Evolutionary conservation across 2,329 filamentous ascomycete genomes (phyloP), one percentile per base, ranked within the genome.

Genomic region (Drechslera avenae): DNA sequence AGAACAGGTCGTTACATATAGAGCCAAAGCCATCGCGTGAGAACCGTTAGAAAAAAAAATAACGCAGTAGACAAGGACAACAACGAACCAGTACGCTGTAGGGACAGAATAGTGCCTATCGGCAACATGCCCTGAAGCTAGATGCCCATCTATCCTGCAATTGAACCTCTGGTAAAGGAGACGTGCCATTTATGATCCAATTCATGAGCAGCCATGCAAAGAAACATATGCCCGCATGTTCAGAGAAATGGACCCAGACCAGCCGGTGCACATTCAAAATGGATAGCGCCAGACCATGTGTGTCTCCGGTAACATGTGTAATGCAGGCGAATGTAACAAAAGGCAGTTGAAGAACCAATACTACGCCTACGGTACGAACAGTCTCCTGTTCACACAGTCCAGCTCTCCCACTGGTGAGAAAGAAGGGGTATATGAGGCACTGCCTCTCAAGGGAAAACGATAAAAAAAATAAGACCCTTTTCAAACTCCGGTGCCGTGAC

Each of bases 211-310:
- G 52, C 58, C 62, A 67, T 64, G 54, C 62, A 63, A 64, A 45
- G 47, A 54, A 59, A 42, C 53, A 50, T 30, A 44, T 39, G 44
- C 12, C 34, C 50, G 51, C 39, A 56, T 59, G 51, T 61, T 51
- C 58, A 49, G 53, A 65, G 57, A 55, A 55, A 18, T 61, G 53
- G 46, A 59, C 33, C 62, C 52, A 57, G 52, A 62, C 57, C 56
- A 57, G 54, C 54, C 59, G 60, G 67, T 62, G 59, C 62, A 62
- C 58, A 46, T 56, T 55, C 57, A 33, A 59, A 49, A 49, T 57
- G 52, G 52, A 57, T 62, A 62, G 66, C 65, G 66, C 66, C 66
- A 47, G 64, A 61, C 56, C 57, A 62, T 64, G 60, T 62, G 56
- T 18, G 34, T 40, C 63, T 63, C 63, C 35, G 18, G 28, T 39